Conservation (phyloP, 225 moss, liverwort and hornwort genomes). For the Ulota crispa region DNA sequence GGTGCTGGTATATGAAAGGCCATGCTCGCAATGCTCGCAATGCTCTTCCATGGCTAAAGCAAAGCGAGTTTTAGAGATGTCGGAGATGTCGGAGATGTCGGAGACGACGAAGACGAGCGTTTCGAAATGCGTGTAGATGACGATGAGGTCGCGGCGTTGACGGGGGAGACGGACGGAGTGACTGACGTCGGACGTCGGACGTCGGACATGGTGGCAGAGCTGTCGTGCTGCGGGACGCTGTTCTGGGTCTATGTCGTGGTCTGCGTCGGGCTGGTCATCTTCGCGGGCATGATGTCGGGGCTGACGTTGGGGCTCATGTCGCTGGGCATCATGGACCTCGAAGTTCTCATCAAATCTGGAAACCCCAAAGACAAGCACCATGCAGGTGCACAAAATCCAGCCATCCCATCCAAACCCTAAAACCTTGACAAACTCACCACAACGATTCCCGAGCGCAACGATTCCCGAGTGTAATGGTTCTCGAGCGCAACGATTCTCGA, state of each 20-base stretch:
- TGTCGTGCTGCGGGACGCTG: constrained; percentile 19
- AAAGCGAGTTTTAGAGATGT: background rate
- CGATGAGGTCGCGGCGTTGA: background rate
- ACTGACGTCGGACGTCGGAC: too few species aligned
- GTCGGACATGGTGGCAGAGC: constrained; percentile 7
- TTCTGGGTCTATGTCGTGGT: constrained; percentile 39
- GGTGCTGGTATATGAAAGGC: background rate
- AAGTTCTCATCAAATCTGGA: constrained; percentile 44
- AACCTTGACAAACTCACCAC: too few species aligned
- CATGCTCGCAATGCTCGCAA: background rate
- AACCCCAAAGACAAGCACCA: constrained; percentile 27
- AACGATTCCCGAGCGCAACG: too few species aligned
- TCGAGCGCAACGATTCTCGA: too few species aligned
- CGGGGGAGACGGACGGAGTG: background rate
- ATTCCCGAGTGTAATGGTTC: too few species aligned
- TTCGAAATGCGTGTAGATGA: background rate
- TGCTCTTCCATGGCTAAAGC: too few species aligned
- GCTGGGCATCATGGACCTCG: constrained; percentile 44
- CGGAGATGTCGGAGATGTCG: background rate
- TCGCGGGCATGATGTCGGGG: constrained; percentile 51
- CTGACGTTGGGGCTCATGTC: constrained; percentile 52
- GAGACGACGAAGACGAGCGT: background rate
- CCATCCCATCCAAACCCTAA: background rate
- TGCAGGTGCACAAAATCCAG: constrained; percentile 21
- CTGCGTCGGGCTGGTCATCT: constrained; percentile 33